Conservation (phyloP, 192 early-diverging fungal species). For the Podila epigama region DNA sequence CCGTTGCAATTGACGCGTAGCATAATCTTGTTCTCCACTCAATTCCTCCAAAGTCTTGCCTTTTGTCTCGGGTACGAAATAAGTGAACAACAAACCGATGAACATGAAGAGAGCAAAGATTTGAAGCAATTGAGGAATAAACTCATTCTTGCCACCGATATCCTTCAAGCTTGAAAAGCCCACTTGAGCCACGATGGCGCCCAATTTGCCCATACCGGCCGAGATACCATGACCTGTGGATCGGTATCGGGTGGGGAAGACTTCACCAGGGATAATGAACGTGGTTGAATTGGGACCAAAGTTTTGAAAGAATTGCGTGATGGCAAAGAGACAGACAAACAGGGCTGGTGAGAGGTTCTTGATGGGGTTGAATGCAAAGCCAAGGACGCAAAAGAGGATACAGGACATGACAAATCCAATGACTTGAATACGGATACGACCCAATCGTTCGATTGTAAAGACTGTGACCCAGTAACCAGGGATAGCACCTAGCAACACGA, state of each 20-base stretch:
- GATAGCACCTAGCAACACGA: slow-evolving; percentile 29
- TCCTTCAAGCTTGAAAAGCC: slow-evolving; percentile 65
- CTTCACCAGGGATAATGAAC: slow-evolving; percentile 71
- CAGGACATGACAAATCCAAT: slow-evolving; percentile 34
- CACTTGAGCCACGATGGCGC: slow-evolving; percentile 68
- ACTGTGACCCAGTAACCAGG: slow-evolving; percentile 89
- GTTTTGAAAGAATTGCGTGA: slow-evolving; percentile 84
- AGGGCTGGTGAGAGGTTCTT: slow-evolving; percentile 58
- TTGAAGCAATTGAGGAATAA: slow-evolving; percentile 55
- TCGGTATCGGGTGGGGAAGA: slow-evolving; percentile 70
- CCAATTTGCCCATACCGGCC: slow-evolving; percentile 67
- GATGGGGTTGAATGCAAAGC: slow-evolving; percentile 71
- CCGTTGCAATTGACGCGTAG: slow-evolving; percentile 13
- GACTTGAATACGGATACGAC: slow-evolving; percentile 38
- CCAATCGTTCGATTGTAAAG: slow-evolving; percentile 82
- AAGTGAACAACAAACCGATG: slow-evolving; percentile 52
- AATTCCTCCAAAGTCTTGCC: slow-evolving; percentile 76
- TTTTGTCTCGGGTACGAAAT: slow-evolving; percentile 84
- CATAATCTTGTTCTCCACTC: slow-evolving; percentile 41
- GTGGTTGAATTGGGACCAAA: slow-evolving; percentile 94
- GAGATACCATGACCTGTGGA: slow-evolving; percentile 71
- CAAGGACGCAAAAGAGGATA: slow-evolving; percentile 59
- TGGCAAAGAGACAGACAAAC: slow-evolving; percentile 72
- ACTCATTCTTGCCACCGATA: slow-evolving; percentile 57
- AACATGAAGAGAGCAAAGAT: slow-evolving; percentile 64